Evolutionary conservation across 2,329 filamentous ascomycete species (phyloP).

Genomic region (Xylaria arbuscula): DNA sequence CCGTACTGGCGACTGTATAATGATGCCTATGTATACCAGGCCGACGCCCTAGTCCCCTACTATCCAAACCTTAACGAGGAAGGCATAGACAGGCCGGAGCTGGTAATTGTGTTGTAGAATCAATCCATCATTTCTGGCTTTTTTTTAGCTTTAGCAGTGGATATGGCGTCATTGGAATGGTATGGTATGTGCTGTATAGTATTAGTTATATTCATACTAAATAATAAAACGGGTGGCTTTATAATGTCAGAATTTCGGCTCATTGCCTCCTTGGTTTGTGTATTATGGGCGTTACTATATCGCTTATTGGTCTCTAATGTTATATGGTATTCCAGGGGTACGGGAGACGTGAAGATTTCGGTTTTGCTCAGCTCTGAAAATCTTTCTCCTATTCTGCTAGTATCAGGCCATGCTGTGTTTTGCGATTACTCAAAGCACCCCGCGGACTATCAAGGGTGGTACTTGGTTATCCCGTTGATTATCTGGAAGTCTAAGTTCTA

Average conservation of each 20-base stretch:
- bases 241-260: background rate
- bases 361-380: background rate
- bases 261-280: background rate
- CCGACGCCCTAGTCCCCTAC: conserved; percentile 95
- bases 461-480: too few relatives aligned
- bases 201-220: conserved; percentile 26
- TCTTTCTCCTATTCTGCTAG: background rate
- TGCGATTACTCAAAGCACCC: background rate
- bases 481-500: too few relatives aligned
- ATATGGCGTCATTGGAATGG: conserved; percentile 32
- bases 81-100: conserved; percentile 79
- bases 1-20: conserved; percentile 99
- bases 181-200: conserved; percentile 28
- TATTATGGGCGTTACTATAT: background rate
- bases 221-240: conserved; percentile 25
- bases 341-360: background rate
- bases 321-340: background rate
- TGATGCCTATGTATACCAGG: conserved; percentile 92
- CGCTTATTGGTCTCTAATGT: background rate
- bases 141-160: conserved; percentile 13
- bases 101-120: conserved; percentile 79
- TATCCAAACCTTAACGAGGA: conserved; percentile 90
- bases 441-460: background rate
- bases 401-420: background rate
- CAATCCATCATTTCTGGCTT: conserved; percentile 13